Evolutionary conservation across 1,284 basidiomycete species (phyloP), one percentile per base, ranked within the genome.

Genomic region (Cryptococcus sp.): DNA sequence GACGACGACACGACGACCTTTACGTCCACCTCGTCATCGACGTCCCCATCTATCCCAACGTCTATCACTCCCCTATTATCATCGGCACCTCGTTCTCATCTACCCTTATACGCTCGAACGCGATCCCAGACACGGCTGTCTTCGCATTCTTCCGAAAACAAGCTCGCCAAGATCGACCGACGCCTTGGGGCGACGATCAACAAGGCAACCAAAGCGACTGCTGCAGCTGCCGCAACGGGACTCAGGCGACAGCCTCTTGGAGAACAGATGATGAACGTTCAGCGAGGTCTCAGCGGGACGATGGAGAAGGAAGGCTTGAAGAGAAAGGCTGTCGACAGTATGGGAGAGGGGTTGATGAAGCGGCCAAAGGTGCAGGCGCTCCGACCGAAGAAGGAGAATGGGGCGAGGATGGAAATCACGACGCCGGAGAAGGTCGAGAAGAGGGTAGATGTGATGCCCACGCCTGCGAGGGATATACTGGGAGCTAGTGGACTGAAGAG

Each of bases 101-200:
- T 45, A 19, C 37, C 49, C 16, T 35, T 42, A 14, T 4, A 28
- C 11, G 44, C 38, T 23, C 36, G 40, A 5, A 51, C 50, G 26
- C 31, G 50, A 23, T 51, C 50, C 22, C 40, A 42, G 41, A 47
- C 50, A 23, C 50, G 50, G 4, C 24, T 43, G 23, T 41, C 38
- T 4, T 33, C 22, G 16, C 28, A 34, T 7, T 18, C 18, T 2
- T n/a, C 22, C 14, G 25, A 21, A 12, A 31, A 22, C 23, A 46
- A 47, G 24, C 32, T 47, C 4, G 46, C 31, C 2, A 22, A 25
- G 5, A 32, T 47, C 38, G 46, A 40, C 31, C 16, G 38, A 10
- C 12, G 38, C 6, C 16, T n/a, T 6, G 19, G 19, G n/a, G 18
- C 6, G 6, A 21, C 16, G 9, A n/a, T 36, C 6, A n/a, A 18